These are phyloP conservation scores for Nissolia schottii DNA, from an alignment of 306 rosid species.

Conservation along the genomic window DNA sequence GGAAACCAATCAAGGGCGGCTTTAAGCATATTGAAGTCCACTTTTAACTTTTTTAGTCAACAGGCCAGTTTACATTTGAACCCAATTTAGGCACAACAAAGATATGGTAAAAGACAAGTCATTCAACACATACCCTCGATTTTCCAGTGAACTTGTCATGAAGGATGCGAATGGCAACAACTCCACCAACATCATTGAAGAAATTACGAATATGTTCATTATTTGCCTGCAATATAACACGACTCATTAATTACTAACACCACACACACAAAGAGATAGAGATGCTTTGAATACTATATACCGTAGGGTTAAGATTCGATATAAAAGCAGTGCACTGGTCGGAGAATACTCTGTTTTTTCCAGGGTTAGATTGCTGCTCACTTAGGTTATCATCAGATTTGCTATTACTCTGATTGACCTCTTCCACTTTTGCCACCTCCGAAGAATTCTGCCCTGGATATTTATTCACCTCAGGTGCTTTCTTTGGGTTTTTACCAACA, in stretches of 20 bases:
- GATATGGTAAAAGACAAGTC: slow-evolving; percentile 13
- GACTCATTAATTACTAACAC: slow-evolving; percentile 2
- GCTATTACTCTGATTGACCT: slow-evolving; percentile 31
- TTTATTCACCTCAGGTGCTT: slow-evolving; percentile 44
- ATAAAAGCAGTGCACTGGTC: slow-evolving; percentile 88
- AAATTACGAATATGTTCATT: slow-evolving; percentile 62
- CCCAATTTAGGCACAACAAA: not conserved
- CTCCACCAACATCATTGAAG: slow-evolving; percentile 83
- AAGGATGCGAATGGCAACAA: slow-evolving; percentile 70
- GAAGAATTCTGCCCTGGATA: slow-evolving; percentile 29
- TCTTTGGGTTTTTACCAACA: slow-evolving; percentile 39
- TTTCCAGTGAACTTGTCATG: slow-evolving; percentile 83
- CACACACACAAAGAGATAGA: not conserved
- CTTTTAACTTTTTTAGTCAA: not conserved
- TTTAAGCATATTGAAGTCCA: not conserved
- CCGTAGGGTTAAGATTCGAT: slow-evolving; percentile 65
- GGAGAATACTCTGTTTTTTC: slow-evolving; percentile 47
- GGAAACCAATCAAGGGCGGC: not conserved
- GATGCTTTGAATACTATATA: slow-evolving; percentile 18
- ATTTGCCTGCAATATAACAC: slow-evolving; percentile 56
- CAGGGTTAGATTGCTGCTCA: slow-evolving; percentile 35
- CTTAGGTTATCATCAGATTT: slow-evolving; percentile 34
- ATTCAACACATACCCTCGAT: slow-evolving; percentile 72
- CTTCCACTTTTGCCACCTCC: slow-evolving; percentile 35
- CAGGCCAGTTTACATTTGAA: not conserved